A percentile compares a stretch with the other conserved stretches of the same genome.
Evolutionary conservation across 176 grass and related monocot species (phyloP).

Genomic region (Oryza nivara): DNA sequence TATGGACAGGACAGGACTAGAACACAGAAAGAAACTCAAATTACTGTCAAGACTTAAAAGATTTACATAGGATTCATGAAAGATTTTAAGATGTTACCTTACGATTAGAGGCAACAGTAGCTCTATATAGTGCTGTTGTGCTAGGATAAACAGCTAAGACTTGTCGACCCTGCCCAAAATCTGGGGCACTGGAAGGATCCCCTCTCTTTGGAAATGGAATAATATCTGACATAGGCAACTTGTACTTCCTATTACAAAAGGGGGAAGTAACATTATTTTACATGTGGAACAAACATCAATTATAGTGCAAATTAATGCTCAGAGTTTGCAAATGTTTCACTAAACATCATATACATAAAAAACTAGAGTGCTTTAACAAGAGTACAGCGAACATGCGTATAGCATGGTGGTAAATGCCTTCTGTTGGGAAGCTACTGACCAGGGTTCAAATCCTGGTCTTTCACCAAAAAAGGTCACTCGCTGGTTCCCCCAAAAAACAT

Average conservation of each 20-base stretch:
- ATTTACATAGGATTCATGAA: slow-evolving; percentile 5
- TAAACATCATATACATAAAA: slow-evolving; percentile 13
- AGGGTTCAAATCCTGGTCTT: too few species aligned
- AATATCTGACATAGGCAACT: slow-evolving; percentile 75
- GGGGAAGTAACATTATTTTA: slow-evolving; percentile 37
- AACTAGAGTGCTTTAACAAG: neutral
- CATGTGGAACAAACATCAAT: slow-evolving; percentile 7
- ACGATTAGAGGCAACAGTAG: slow-evolving; percentile 85
- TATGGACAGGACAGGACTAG: slow-evolving; percentile 21
- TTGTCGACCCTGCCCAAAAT: slow-evolving; percentile 80
- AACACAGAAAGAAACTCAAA: slow-evolving; percentile 3
- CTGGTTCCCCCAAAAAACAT: too few species aligned
- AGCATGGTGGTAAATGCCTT: too few species aligned
- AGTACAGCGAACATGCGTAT: neutral
- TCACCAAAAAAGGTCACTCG: too few species aligned
- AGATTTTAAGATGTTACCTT: slow-evolving; percentile 68
- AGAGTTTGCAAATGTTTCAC: slow-evolving; percentile 17
- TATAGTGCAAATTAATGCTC: slow-evolving; percentile 22
- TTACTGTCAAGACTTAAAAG: slow-evolving; percentile 18
- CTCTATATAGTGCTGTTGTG: slow-evolving; percentile 95
- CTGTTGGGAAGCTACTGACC: too few species aligned
- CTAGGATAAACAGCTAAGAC: slow-evolving; percentile 95
- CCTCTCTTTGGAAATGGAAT: slow-evolving; percentile 95
- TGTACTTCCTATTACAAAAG: slow-evolving; percentile 78
- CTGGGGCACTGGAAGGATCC: slow-evolving; percentile 87